phyloP scores from a whole-genome alignment of 2,329 filamentous ascomycete genomes.

The Aspergillus sp. region DNA sequence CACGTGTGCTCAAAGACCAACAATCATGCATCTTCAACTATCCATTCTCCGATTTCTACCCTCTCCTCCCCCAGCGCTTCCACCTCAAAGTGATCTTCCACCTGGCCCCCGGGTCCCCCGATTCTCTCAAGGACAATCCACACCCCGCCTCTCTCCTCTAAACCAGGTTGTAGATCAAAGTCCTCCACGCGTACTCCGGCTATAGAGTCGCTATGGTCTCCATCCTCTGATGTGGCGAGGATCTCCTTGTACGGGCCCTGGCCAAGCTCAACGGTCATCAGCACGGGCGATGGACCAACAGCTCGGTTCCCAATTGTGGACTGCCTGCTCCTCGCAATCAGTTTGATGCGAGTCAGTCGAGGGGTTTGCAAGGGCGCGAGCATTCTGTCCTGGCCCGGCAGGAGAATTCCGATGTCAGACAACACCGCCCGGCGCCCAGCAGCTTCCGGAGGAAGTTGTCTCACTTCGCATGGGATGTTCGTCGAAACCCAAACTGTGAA shows the following conservation, averaged over 20 bases:
- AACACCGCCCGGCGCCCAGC: conserved; percentile 68
- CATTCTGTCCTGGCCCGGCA: conserved; percentile 54
- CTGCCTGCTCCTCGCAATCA: conserved; percentile 53
- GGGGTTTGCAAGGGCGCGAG: conserved; percentile 51
- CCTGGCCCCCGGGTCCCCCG: conserved; percentile 58
- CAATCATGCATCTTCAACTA: conserved; percentile 33
- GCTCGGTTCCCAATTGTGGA: conserved; percentile 38
- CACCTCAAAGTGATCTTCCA: conserved; percentile 44
- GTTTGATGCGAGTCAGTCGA: conserved; percentile 62
- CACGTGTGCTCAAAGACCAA: background rate
- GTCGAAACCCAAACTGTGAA: conserved; percentile 77
- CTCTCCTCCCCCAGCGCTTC: conserved; percentile 44
- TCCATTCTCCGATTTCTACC: conserved; percentile 45
- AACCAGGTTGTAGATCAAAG: conserved; percentile 70
- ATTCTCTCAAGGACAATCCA: conserved; percentile 83
- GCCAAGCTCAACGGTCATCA: conserved; percentile 71
- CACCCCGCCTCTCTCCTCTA: conserved; percentile 57
- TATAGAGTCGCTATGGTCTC: conserved; percentile 69
- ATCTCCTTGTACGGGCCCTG: conserved; percentile 66
- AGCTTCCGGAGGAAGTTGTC: conserved; percentile 66
- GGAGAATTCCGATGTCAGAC: conserved; percentile 48
- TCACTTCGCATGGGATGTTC: conserved; percentile 53
- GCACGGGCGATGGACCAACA: conserved; percentile 54
- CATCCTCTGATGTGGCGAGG: conserved; percentile 68
- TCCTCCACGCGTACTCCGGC: conserved; percentile 69